Conservation (phyloP, 2,329 filamentous ascomycete species). For the Didymella keratinophila region DNA sequence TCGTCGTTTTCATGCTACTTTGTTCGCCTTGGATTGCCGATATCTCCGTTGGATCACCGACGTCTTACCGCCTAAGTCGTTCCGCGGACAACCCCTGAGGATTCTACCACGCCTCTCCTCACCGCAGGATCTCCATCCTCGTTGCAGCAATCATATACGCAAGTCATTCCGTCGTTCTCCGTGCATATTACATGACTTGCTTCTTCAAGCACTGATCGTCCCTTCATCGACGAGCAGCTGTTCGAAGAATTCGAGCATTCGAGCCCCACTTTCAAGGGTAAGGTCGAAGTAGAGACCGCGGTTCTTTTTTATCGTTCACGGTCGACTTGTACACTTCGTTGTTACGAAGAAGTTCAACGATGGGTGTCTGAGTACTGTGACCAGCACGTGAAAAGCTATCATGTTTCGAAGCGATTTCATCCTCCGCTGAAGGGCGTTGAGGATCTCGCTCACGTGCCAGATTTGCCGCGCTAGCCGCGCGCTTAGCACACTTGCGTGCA, state of each 20-base stretch:
- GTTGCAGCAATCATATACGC: neutral
- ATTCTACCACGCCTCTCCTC: neutral
- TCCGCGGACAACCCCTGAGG: neutral
- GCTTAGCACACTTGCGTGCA: neutral
- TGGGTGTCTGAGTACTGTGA: too few relatives aligned
- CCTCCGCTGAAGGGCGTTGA: neutral
- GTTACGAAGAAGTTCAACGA: too few relatives aligned
- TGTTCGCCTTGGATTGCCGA: too few relatives aligned
- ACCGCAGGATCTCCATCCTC: neutral
- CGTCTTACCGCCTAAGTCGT: neutral
- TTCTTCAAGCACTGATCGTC: neutral
- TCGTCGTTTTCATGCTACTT: neutral
- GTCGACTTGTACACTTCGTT: too few relatives aligned
- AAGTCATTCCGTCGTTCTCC: neutral
- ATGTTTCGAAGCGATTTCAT: neutral
- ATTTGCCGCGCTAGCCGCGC: conserved; percentile 7
- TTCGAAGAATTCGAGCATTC: neutral
- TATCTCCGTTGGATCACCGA: too few relatives aligned
- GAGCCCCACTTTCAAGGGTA: neutral
- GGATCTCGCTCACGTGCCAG: neutral
- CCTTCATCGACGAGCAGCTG: neutral
- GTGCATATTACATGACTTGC: neutral
- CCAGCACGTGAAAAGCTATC: too few relatives aligned
- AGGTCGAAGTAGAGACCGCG: too few relatives aligned
- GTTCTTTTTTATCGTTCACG: too few relatives aligned